These are phyloP conservation scores for Linderina pennispora DNA, from an alignment of 192 early-diverging fungal genomes.

Conservation along the genomic window DNA sequence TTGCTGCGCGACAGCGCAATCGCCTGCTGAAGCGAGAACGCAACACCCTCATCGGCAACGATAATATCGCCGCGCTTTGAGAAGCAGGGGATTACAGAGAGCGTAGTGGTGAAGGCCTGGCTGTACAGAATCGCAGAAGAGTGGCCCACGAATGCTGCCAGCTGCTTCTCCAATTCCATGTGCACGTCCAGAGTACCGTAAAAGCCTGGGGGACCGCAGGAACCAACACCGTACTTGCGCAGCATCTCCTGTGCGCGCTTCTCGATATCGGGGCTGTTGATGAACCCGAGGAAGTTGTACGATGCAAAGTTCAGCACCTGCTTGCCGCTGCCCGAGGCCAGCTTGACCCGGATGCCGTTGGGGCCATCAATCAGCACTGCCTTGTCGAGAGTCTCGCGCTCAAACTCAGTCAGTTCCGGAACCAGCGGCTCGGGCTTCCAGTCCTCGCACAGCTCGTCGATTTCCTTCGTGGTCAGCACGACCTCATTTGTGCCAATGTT, in stretches of 20 bases:
- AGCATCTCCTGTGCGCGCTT: constrained; percentile 80
- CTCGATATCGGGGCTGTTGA: constrained; percentile 67
- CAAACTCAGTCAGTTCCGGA: constrained; percentile 61
- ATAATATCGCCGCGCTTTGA: constrained; percentile 94
- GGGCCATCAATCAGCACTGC: constrained; percentile 65
- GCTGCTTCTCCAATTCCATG: constrained; percentile 80
- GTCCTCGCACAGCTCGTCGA: constrained; percentile 90
- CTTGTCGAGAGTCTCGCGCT: constrained; percentile 71
- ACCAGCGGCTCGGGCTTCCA: constrained; percentile 97
- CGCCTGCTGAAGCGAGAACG: constrained; percentile 86
- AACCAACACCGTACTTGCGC: constrained; percentile 90
- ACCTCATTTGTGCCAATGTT: constrained; percentile 71
- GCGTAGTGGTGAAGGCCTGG: constrained; percentile 89
- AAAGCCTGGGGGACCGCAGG: constrained; percentile 93
- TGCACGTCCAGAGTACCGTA: constrained; percentile 96
- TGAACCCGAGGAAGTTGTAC: constrained; percentile 82
- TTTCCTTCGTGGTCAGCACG: constrained; percentile 83
- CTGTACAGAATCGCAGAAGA: constrained; percentile 90
- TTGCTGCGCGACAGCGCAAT: constrained; percentile 83
- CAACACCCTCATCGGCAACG: constrained; percentile 87
- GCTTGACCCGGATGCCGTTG: constrained; percentile 41
- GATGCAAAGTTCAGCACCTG: constrained; percentile 69
- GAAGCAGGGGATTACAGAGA: constrained; percentile 91
- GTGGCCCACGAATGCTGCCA: constrained; percentile 80
- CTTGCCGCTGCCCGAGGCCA: constrained; percentile 38